Conservation (phyloP, 179 eudicot species). For the Sideroxylon spinosum region DNA sequence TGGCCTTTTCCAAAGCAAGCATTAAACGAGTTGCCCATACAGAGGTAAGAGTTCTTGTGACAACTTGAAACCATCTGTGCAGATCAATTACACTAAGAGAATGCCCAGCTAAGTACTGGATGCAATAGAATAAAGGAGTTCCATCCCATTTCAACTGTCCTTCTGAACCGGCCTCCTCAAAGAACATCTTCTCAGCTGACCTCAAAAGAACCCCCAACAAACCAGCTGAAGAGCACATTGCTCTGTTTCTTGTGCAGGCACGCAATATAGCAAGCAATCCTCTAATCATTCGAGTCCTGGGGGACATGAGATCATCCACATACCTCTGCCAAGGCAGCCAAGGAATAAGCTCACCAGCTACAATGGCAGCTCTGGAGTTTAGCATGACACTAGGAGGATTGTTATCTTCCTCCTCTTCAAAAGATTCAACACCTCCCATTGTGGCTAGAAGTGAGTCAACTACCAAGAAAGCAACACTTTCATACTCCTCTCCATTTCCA, state of each 20-base stretch:
- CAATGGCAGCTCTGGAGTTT: conserved; percentile 96
- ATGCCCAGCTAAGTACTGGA: conserved; percentile 90
- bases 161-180: conserved; percentile 36
- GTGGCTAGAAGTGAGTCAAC: conserved; percentile 97
- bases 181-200: conserved; percentile 79
- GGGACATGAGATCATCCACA: conserved; percentile 69
- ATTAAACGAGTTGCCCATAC: conserved; percentile 72
- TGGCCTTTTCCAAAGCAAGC: conserved; percentile 85
- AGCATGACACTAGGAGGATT: conserved; percentile 98
- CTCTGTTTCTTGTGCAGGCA: conserved; percentile 93
- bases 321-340: conserved; percentile 75
- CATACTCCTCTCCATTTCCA: conserved; percentile 57
- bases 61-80: conserved; percentile 75
- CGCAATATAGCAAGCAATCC: conserved; percentile 88
- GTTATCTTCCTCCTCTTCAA: conserved; percentile 84
- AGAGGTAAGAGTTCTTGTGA: conserved; percentile 54
- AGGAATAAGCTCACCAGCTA: conserved; percentile 90
- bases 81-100: conserved; percentile 74
- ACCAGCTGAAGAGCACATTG: conserved; percentile 95
- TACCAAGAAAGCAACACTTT: conserved; percentile 64
- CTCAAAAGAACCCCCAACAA: conserved; percentile 72
- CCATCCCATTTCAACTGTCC: conserved; percentile 80
- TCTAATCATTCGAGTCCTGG: conserved; percentile 94
- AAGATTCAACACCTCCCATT: conserved; percentile 99
- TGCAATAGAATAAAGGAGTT: conserved; percentile 78